Evolutionary conservation across 1,284 basidiomycete genomes (phyloP), one percentile per base, ranked within the genome.

Genomic region (Phenoliferia sp.): DNA sequence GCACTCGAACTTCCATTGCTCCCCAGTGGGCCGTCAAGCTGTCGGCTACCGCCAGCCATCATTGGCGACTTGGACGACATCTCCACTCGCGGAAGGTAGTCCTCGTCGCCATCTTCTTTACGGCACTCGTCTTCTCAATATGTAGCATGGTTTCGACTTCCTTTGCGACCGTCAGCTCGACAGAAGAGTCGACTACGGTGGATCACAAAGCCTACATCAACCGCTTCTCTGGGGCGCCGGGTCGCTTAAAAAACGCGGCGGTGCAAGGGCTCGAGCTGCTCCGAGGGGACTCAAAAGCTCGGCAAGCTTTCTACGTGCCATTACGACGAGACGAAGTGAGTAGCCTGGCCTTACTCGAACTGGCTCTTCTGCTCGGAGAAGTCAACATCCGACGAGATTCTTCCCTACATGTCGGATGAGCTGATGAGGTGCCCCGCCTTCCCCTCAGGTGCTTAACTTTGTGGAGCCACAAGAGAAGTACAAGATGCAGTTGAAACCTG

Each of bases 391-490:
- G n/a, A n/a, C n/a, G n/a, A n/a, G n/a, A 44, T 44, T 44, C 12
- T 44, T 12, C 12, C 39, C 39, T 12, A 12, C 39, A 12, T 44
- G 12, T 12, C 15, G 39, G 15, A 44, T 44, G 15, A 22, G 39
- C 39, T 44, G 39, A 44, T 12, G 15, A 44, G 15, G 15, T 44
- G 39, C 12, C 22, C 39, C 39, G 39, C 22, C 39, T 44, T 22
- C 22, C 39, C 39, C 39, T 7, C 57, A 71, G 67, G 61, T 64
- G 2, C 33, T 71, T 33, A 66, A 68, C 10, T 68, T 33, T 48
- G 65, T 50, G 17, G 34, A 32, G 7, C 66, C 70, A 6, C 61
- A 50, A 12, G 54, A 65, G 1, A 69, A 64, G n/a, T 3, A 67
- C 17, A 32, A 29, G 17, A 55, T 54, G 26, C 69, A 70, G 61